These are phyloP conservation scores for Fusarium sp. DNA, from an alignment of 2,329 filamentous ascomycete species.

Conservation along the genomic window DNA sequence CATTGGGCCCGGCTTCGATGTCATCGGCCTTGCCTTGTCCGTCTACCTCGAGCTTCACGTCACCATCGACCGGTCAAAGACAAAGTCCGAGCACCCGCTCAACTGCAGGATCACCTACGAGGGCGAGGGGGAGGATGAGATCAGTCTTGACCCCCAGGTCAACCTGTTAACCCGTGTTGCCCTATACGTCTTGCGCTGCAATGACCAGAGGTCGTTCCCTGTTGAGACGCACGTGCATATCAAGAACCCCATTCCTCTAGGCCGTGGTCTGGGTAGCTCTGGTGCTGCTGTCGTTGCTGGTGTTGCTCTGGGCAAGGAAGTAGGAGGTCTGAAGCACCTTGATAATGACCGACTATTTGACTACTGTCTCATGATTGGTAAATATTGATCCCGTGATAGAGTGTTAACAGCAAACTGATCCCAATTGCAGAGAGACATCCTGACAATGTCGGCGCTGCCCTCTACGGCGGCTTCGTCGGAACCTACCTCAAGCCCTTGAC, in stretches of 20 bases:
- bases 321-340: constrained; percentile 80
- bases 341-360: constrained; percentile 88
- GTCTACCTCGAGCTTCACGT: constrained; percentile 93
- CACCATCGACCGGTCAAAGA: constrained; percentile 73
- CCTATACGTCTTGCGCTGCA: constrained; percentile 93
- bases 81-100: constrained; percentile 69
- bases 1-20: constrained; percentile 97
- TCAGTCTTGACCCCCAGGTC: constrained; percentile 83
- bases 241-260: constrained; percentile 93
- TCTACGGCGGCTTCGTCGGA: constrained; percentile 96
- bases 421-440: constrained; percentile 77
- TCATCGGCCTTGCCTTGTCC: constrained; percentile 93
- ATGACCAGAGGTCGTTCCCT: constrained; percentile 87
- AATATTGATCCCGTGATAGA: constrained; percentile 37
- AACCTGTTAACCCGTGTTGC: constrained; percentile 96
- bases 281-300: constrained; percentile 96
- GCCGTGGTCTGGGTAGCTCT: constrained; percentile 92
- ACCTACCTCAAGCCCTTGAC: constrained; percentile 95
- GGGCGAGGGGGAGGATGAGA: constrained; percentile 81
- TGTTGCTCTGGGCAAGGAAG: constrained; percentile 91
- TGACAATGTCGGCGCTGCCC: constrained; percentile 93
- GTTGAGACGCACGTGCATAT: constrained; percentile 91
- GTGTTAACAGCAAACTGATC: constrained; percentile 21
- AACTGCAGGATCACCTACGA: constrained; percentile 95
- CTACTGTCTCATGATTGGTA: constrained; percentile 96